Evolutionary conservation across 768 basidiomycete species (phyloP), one percentile per base, ranked within the genome.

Genomic region (Kwoniella sp.): DNA sequence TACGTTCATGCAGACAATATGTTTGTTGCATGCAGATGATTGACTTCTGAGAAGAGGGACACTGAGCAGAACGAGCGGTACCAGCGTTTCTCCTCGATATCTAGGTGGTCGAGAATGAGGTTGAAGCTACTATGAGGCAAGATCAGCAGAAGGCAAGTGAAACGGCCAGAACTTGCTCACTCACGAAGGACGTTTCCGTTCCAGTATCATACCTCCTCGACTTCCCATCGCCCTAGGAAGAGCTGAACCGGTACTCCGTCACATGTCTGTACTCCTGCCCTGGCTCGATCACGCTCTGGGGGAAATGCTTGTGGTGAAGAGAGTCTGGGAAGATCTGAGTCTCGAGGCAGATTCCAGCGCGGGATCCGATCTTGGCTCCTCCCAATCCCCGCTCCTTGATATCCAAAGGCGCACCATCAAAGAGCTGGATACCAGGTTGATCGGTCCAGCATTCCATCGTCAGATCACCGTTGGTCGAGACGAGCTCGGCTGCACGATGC

Each of bases 371-470:
- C 9, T 13, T 30, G 1, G 55, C 53, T 4, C 65, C 65, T 4
- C 59, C 65, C 23, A 61, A 47, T n/a, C 65, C 65, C 13, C 34
- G 50, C n/a, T 61, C 52, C 59, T 61, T 45, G 37, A 61, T 55
- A 30, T 66, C 53, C 65, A 66, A 45, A 20, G 65, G 65, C 3
- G 59, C 65, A 22, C 38, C 58, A 28, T 66, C 65, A 45, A 66
- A 66, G 45, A 64, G 25, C 31, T 64, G 65, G 37, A 66, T 61
- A 3, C 65, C 65, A 4, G 65, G 65, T 48, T 66, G 65, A 30
- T 66, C 65, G 17, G 65, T 66, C 65, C 65, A 66, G 29, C 52
- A 55, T 45, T 66, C 65, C 52, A 66, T 59, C 22, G 50, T 61
- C 29, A 66, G 65, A 45, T 66, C 65, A 20, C 65, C 65, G 22